Evolutionary conservation across 257 asterid species (phyloP), one percentile per base, ranked within the genome.

Genomic region (Capsicum pubescens): DNA sequence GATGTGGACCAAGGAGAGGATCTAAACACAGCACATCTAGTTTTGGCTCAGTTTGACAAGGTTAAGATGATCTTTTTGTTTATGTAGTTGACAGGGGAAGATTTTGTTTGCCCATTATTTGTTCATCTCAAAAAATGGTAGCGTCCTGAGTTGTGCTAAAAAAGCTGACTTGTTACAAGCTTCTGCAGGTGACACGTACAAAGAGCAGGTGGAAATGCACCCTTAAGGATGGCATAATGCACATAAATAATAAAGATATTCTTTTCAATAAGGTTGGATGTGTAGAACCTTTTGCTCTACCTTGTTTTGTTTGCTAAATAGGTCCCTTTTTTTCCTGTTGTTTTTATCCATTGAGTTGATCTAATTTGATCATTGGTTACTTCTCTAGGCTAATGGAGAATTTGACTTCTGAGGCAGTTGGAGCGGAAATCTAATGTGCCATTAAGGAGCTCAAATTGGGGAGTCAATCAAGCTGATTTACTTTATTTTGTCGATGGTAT

Each of bases 151-250:
- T 68, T 71, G 77, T 52, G 58, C 63, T 76, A 76, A 26, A 54
- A 54, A 44, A 77, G 21, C 81, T 77, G 64, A 77, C 81, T 77
- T 77, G 50, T 26, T 77, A 77, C 81, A 77, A 77, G 11, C 64
- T 21, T 77, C 61, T 77, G 81, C 32, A 94, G 98, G 98, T 96
- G 80, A 96, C 99, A 9, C 94, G 98, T 80, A 94, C 98, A 82
- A 96, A 96, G 93, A 96, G 97, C 97, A 91, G 92, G 94, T 96
- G 99, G 99, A 96, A 96, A 60, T 96, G 98, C 94, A 91, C 91
- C 59, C 88, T 96, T 87, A 94, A 94, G 93, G 94, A 93, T 86
- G 99, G 99, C 81, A 92, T 96, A 84, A 96, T 96, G 99, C 99
- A 93, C 92, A 94, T 96, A 89, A 94, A 94, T 85, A 91, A 94